Percentiles rank a stretch among this genome's conserved stretches.
phyloP scores from a whole-genome alignment of 2,329 filamentous ascomycete species.

The Epichloe uncinata region DNA sequence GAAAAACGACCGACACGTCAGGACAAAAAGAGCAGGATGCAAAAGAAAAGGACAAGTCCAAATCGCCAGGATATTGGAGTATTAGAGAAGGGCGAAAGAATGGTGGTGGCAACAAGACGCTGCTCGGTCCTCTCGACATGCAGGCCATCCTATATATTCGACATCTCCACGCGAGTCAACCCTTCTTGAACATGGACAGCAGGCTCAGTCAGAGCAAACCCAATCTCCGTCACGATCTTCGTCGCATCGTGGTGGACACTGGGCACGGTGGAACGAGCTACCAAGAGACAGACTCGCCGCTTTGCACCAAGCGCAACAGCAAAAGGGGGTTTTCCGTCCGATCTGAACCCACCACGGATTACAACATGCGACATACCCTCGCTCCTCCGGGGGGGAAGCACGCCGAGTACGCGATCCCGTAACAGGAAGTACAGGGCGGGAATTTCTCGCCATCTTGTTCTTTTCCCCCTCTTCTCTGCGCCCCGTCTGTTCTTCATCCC shows the following conservation, averaged over 20 bases:
- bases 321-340: not conserved
- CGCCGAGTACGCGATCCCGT: not conserved
- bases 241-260: conserved; percentile 1
- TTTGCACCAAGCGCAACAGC: not conserved
- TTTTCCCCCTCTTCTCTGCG: not conserved
- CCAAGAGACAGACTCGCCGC: not conserved
- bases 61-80: not conserved
- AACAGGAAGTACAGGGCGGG: not conserved
- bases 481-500: not conserved
- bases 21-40: not conserved
- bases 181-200: too few relatives aligned
- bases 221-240: not conserved
- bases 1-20: too few relatives aligned
- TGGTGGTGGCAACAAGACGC: not conserved
- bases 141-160: not conserved
- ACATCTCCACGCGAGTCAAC: too few relatives aligned
- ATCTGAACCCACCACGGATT: not conserved
- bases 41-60: not conserved
- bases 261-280: too few relatives aligned
- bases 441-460: not conserved
- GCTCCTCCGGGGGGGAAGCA: too few relatives aligned
- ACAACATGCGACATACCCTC: not conserved
- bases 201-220: too few relatives aligned
- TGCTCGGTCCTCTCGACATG: not conserved
- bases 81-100: not conserved